Percentiles rank a stretch among this genome's conserved stretches.
These are phyloP conservation scores for Phlebiopsis gigantea DNA, from an alignment of 768 basidiomycete species.

Conservation along the genomic window DNA sequence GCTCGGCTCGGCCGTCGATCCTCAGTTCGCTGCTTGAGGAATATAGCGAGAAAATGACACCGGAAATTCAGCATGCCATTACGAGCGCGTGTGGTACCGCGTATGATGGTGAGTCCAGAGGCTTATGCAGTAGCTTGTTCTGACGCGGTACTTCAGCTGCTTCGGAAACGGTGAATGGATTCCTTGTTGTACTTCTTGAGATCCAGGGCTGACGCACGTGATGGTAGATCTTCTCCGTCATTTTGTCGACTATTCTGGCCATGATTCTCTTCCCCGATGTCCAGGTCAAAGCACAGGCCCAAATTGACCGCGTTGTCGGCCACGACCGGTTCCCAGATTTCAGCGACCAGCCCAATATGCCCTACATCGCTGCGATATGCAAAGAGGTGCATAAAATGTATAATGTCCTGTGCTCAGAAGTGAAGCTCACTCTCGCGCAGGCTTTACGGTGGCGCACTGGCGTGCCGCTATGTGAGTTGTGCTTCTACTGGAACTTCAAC, in stretches of 20 bases:
- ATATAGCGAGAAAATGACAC: not conserved
- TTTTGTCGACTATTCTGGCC: slow-evolving; percentile 31
- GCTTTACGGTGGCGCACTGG: slow-evolving; percentile 12
- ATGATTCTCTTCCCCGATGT: slow-evolving; percentile 33
- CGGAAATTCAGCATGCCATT: not conserved
- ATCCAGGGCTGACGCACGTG: not conserved
- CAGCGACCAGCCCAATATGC: slow-evolving; percentile 14
- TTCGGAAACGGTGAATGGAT: not conserved
- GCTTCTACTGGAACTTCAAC: not conserved
- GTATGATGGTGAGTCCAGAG: not conserved
- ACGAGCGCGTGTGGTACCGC: not conserved
- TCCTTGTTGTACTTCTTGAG: not conserved
- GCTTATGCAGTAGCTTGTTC: not conserved
- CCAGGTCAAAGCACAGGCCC: slow-evolving; percentile 20
- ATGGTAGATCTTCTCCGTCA: slow-evolving; percentile 22
- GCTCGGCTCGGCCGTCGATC: not conserved
- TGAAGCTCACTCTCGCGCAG: too few relatives aligned
- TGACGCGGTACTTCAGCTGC: not conserved
- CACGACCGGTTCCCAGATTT: slow-evolving; percentile 22
- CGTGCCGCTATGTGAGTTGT: slow-evolving; percentile 5
- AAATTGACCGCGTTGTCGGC: slow-evolving; percentile 24
- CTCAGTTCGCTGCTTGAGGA: slow-evolving; percentile 2
- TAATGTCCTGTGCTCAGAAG: too few relatives aligned
- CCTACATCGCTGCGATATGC: slow-evolving; percentile 4
- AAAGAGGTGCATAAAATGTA: not conserved